Conservation (phyloP, 495 filamentous ascomycete species). For the Trichoderma erinaceum region DNA sequence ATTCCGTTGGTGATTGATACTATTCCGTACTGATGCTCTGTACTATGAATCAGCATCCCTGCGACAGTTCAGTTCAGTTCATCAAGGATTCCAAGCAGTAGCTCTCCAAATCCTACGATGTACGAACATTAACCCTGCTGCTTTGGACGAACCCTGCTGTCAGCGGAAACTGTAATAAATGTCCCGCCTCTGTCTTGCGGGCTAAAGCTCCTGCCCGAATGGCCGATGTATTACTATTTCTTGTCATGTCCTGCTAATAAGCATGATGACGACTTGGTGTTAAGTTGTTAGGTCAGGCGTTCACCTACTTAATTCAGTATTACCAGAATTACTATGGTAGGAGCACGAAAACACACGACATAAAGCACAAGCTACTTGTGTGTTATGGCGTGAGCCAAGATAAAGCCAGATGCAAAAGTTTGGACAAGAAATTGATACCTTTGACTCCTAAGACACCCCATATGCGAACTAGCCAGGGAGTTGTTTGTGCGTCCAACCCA, state of each 20-base stretch:
- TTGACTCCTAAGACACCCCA: not conserved
- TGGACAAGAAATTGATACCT: not conserved
- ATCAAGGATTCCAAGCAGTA: not conserved
- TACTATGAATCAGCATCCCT: not conserved
- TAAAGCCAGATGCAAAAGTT: not conserved
- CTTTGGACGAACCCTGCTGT: not conserved
- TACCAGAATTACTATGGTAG: not conserved
- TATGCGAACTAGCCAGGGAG: not conserved
- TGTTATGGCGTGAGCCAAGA: not conserved
- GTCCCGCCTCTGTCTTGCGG: not conserved
- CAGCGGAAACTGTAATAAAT: not conserved
- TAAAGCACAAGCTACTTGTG: not conserved
- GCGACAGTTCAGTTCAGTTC: not conserved
- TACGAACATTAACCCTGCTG: not conserved
- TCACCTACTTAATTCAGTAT: not conserved
- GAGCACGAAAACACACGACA: not conserved
- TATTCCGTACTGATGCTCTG: not conserved
- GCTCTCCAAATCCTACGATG: not conserved
- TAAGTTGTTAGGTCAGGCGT: not conserved
- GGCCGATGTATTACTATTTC: not conserved
- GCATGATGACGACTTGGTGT: not conserved
- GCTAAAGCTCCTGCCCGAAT: not conserved
- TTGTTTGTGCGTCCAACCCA: not conserved
- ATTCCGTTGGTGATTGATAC: not conserved
- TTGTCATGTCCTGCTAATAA: not conserved